Evolutionary conservation across 2,329 filamentous ascomycete genomes (phyloP).

Genomic region (Exserohilum rostratum): DNA sequence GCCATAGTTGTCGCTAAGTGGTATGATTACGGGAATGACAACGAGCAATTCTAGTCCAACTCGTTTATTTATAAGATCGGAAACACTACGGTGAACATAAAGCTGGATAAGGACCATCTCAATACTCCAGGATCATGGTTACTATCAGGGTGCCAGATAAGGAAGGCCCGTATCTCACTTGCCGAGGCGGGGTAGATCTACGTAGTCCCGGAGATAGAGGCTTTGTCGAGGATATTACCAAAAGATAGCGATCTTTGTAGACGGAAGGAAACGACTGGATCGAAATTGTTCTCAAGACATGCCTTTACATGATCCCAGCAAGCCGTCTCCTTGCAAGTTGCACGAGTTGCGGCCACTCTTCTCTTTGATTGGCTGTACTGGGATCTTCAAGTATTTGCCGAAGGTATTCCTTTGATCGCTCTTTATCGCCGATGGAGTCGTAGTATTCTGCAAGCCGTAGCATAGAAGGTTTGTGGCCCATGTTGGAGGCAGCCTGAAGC

Average conservation of each 20-base stretch:
- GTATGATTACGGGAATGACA: neutral
- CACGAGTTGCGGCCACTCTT: constrained; percentile 37
- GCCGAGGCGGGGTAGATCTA: constrained; percentile 22
- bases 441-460: constrained; percentile 32
- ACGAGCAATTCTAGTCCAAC: neutral
- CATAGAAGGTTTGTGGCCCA: constrained; percentile 39
- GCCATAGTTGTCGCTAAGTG: constrained; percentile 2
- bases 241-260: neutral
- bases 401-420: constrained; percentile 21
- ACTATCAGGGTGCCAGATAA: constrained; percentile 17
- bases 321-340: constrained; percentile 31
- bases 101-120: neutral
- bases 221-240: constrained; percentile 10
- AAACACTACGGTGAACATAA: neutral
- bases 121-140: neutral
- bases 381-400: constrained; percentile 24
- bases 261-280: neutral
- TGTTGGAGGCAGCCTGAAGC: constrained; percentile 34
- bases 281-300: neutral
- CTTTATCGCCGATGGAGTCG: constrained; percentile 21
- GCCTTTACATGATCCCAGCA: constrained; percentile 9
- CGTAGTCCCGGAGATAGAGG: constrained; percentile 20
- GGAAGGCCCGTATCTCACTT: constrained; percentile 18
- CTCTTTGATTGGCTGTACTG: constrained; percentile 15
- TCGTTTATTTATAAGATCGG: neutral